Evolutionary conservation across 2,329 filamentous ascomycete genomes (phyloP).

Genomic region (Neoascochyta sp.): DNA sequence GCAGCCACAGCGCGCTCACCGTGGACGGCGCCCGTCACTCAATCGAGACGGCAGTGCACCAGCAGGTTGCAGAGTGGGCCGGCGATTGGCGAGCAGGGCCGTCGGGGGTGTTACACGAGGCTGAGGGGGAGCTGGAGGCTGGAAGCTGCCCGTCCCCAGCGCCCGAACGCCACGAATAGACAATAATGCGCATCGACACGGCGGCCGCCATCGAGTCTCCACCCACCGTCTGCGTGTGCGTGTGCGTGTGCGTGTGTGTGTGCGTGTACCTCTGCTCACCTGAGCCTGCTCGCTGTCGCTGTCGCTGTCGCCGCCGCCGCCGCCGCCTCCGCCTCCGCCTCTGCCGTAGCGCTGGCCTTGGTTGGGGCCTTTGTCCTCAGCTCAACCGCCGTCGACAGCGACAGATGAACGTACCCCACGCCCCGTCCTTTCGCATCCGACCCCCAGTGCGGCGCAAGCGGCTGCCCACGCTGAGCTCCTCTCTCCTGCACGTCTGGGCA

Average conservation of each 20-base stretch:
- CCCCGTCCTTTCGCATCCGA: not conserved
- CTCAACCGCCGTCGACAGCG: no score
- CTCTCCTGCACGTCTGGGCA: slow-evolving; percentile 13
- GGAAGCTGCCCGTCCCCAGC: slow-evolving; percentile 15
- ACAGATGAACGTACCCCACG: no score
- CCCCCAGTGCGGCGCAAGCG: not conserved
- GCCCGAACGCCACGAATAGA: slow-evolving; percentile 24
- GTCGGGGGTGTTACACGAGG: slow-evolving; percentile 9
- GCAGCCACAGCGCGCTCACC: no score
- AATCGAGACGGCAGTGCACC: slow-evolving; percentile 9
- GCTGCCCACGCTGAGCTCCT: slow-evolving; percentile 7
- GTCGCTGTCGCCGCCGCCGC: no score
- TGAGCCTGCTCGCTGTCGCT: no score
- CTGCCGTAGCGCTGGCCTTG: no score
- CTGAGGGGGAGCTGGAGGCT: slow-evolving; percentile 12
- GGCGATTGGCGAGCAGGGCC: slow-evolving; percentile 7
- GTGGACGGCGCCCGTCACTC: no score
- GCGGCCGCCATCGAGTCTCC: slow-evolving; percentile 14
- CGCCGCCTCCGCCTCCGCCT: no score
- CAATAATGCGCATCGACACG: slow-evolving; percentile 21
- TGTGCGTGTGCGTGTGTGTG: no score
- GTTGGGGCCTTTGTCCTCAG: no score
- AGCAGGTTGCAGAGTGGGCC: slow-evolving; percentile 4
- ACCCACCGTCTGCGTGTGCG: slow-evolving; percentile 1
- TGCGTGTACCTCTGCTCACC: no score